phyloP scores from a whole-genome alignment of 169 alveolate species.

The Eimeria maxima region DNA sequence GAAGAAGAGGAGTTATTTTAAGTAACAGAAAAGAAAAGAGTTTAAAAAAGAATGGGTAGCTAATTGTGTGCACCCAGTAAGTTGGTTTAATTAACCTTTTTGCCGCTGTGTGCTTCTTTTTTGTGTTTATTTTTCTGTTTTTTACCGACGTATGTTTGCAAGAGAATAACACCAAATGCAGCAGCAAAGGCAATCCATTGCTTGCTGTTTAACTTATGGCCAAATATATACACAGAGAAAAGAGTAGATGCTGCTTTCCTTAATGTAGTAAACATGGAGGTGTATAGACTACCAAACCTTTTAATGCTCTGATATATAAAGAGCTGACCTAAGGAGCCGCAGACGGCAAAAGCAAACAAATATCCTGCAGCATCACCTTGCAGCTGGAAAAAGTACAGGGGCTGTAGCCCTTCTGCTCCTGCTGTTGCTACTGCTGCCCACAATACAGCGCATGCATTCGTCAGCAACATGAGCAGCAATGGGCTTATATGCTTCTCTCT shows the following conservation, averaged over 20 bases:
- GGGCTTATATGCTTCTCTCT: slow-evolving; percentile 90
- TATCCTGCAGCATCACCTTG: slow-evolving; percentile 87
- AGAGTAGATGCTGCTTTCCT: slow-evolving; percentile 93
- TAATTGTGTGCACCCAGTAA: not conserved
- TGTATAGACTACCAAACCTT: slow-evolving; percentile 93
- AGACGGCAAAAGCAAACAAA: slow-evolving; percentile 87
- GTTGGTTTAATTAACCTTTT: not conserved
- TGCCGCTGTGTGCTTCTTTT: not conserved
- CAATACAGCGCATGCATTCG: slow-evolving; percentile 90
- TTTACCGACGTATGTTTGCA: slow-evolving; percentile 88
- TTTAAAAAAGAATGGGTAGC: not conserved
- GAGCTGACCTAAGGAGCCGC: slow-evolving; percentile 94
- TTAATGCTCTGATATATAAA: slow-evolving; percentile 92
- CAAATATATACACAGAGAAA: slow-evolving; percentile 91
- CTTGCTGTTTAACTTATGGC: slow-evolving; percentile 89
- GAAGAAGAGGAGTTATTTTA: not conserved
- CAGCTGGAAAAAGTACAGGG: slow-evolving; percentile 85
- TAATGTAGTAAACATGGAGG: slow-evolving; percentile 93
- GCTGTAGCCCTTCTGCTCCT: slow-evolving; percentile 90
- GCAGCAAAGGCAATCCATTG: slow-evolving; percentile 93
- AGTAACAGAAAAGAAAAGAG: not conserved
- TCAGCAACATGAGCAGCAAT: slow-evolving; percentile 90
- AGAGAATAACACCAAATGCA: slow-evolving; percentile 89
- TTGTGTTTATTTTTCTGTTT: slow-evolving; percentile 58
- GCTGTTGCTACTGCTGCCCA: slow-evolving; percentile 86